phyloP scores from a whole-genome alignment of 148 eudicot genomes.

The Cornus florida region DNA sequence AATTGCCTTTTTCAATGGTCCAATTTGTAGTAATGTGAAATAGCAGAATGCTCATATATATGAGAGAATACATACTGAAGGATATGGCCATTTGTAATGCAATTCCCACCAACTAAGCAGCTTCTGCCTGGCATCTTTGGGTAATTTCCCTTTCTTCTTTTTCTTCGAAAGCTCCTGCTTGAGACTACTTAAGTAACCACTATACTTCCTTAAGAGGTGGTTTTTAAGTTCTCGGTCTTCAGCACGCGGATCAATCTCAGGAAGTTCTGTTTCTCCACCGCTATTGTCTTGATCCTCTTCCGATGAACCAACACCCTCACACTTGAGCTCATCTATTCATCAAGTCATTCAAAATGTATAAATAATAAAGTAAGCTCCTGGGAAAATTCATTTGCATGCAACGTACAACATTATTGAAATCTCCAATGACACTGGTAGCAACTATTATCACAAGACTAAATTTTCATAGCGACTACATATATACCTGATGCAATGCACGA shows the following conservation, averaged over 20 bases:
- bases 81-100: conserved; percentile 81
- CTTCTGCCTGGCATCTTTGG: conserved; percentile 69
- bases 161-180: conserved; percentile 90
- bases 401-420: neutral
- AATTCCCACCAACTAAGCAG: conserved; percentile 78
- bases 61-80: conserved; percentile 39
- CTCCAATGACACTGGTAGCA: neutral
- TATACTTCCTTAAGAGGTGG: conserved; percentile 79
- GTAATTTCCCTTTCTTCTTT: conserved; percentile 76
- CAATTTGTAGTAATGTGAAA: no score
- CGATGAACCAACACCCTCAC: conserved; percentile 79
- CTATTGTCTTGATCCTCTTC: conserved; percentile 90
- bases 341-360: neutral
- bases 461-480: no score
- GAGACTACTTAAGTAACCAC: conserved; percentile 88
- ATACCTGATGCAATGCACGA: neutral
- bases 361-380: neutral
- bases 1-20: neutral
- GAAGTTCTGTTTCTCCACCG: conserved; percentile 77
- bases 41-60: no score
- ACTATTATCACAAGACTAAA: neutral
- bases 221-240: conserved; percentile 91
- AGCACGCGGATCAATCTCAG: conserved; percentile 87
- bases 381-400: neutral
- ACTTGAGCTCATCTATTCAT: conserved; percentile 55